These are phyloP conservation scores for Fomitopsis schrenkii DNA, from an alignment of 1,284 basidiomycete species.

Conservation along the genomic window DNA sequence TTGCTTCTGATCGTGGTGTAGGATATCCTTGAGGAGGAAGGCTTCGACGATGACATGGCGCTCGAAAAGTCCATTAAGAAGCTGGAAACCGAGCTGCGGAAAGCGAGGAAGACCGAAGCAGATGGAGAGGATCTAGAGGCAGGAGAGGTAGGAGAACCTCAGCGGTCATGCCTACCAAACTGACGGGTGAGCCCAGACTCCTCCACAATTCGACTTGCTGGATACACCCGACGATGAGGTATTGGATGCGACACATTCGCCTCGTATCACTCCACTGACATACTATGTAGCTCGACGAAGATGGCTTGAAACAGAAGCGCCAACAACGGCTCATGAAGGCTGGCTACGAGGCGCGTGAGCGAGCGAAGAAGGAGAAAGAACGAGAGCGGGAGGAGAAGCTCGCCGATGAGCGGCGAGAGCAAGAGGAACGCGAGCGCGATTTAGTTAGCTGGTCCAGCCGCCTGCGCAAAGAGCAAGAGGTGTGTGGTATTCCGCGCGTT, in stretches of 20 bases:
- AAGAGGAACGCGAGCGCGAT: constrained; percentile 74
- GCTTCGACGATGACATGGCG: constrained; percentile 59
- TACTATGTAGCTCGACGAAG: constrained; percentile 74
- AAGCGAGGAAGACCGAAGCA: constrained; percentile 50
- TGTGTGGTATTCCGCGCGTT: constrained; percentile 23
- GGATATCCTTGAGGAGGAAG: constrained; percentile 62
- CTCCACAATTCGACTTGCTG: constrained; percentile 81
- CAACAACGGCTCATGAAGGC: constrained; percentile 93
- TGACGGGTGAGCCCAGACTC: constrained; percentile 57
- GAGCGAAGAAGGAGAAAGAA: constrained; percentile 87
- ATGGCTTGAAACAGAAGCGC: constrained; percentile 91
- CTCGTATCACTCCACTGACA: not conserved
- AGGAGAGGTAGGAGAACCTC: no score
- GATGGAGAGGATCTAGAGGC: constrained; percentile 51
- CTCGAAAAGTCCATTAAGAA: constrained; percentile 35
- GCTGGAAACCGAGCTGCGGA: constrained; percentile 33
- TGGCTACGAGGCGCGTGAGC: constrained; percentile 88
- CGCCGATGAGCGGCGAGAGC: constrained; percentile 71
- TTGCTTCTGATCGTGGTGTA: constrained; percentile 21
- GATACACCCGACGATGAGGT: constrained; percentile 90
- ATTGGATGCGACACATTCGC: constrained; percentile 11
- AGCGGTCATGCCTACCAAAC: not conserved
- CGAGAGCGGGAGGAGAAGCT: constrained; percentile 76
- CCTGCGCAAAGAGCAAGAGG: constrained; percentile 77
- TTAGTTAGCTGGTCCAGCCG: constrained; percentile 69